phyloP scores from a whole-genome alignment of 257 asterid genomes.

The Hygrophila difformis region DNA sequence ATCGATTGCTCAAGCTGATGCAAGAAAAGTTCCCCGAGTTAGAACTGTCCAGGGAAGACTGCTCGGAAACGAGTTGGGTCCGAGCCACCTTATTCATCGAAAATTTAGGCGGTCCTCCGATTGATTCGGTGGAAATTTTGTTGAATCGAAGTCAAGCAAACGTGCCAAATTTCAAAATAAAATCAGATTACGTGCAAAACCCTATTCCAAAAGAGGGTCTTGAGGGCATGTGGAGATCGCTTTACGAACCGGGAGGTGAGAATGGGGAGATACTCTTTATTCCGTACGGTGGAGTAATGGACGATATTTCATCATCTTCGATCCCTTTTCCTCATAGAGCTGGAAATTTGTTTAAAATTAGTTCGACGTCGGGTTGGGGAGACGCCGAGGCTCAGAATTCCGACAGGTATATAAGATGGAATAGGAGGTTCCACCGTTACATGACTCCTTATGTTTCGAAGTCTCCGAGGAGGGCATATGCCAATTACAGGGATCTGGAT shows the following conservation, averaged over 20 bases:
- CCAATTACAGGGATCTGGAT: slow-evolving; percentile 67
- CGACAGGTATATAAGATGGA: slow-evolving; percentile 46
- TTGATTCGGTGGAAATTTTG: slow-evolving; percentile 41
- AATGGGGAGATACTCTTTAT: slow-evolving; percentile 42
- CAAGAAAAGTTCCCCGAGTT: background rate
- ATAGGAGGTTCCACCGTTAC: slow-evolving; percentile 40
- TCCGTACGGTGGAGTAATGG: slow-evolving; percentile 72
- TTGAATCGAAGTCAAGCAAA: slow-evolving; percentile 52
- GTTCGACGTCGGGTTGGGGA: slow-evolving; percentile 35
- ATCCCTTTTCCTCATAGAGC: slow-evolving; percentile 61
- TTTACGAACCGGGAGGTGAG: slow-evolving; percentile 33
- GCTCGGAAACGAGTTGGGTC: slow-evolving; percentile 35
- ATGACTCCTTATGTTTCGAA: slow-evolving; percentile 57
- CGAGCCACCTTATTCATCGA: slow-evolving; percentile 28
- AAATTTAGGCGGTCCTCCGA: slow-evolving; percentile 49
- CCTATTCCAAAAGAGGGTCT: slow-evolving; percentile 51
- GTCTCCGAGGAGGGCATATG: slow-evolving; percentile 60
- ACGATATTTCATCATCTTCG: slow-evolving; percentile 37
- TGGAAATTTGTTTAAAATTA: slow-evolving; percentile 39
- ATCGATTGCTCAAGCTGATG: background rate
- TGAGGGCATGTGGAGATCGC: slow-evolving; percentile 57
- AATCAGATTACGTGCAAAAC: slow-evolving; percentile 48
- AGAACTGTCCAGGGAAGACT: background rate
- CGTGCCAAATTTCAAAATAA: slow-evolving; percentile 62
- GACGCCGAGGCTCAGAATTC: slow-evolving; percentile 30